Evolutionary conservation across 768 basidiomycete genomes (phyloP).

Genomic region (Pleurotus ostreatus): DNA sequence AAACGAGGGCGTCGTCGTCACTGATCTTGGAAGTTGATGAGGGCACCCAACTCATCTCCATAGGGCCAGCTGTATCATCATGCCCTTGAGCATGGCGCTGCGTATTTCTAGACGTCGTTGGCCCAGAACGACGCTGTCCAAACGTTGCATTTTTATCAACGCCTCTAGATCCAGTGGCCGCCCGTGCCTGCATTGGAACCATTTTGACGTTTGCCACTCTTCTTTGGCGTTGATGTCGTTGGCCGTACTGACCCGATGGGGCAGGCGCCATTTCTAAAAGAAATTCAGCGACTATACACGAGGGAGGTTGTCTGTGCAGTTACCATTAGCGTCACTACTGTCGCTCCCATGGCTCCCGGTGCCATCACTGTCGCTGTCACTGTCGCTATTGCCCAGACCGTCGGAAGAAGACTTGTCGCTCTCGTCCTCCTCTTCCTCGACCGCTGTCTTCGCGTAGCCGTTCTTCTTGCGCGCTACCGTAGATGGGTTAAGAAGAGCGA

Average conservation of each 20-base stretch:
- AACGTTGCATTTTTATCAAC: constrained; percentile 57
- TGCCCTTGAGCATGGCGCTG: constrained; percentile 15
- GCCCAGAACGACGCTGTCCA: constrained; percentile 54
- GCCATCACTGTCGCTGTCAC: constrained; percentile 41
- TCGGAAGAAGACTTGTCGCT: constrained; percentile 67
- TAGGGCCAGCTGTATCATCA: constrained; percentile 51
- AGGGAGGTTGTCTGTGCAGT: no score
- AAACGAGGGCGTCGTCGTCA: constrained; percentile 24
- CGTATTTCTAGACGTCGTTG: constrained; percentile 13
- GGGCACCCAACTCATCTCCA: constrained; percentile 86
- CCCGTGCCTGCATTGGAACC: constrained; percentile 57
- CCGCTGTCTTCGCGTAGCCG: constrained; percentile 62
- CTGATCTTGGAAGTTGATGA: constrained; percentile 36
- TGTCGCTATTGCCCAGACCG: constrained; percentile 38
- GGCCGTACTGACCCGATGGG: constrained; percentile 34
- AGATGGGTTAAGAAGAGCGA: constrained; percentile 89
- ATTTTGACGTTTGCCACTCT: constrained; percentile 54
- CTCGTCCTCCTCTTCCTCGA: constrained; percentile 87
- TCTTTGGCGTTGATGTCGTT: constrained; percentile 34
- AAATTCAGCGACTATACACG: no score
- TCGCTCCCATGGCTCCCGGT: constrained; percentile 30
- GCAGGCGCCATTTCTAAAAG: no score
- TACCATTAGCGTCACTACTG: constrained; percentile 59
- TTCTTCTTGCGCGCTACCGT: constrained; percentile 51
- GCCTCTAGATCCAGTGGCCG: constrained; percentile 18